Evolutionary conservation across 306 rosid genomes (phyloP).

Genomic region (Lathyrus sativus): DNA sequence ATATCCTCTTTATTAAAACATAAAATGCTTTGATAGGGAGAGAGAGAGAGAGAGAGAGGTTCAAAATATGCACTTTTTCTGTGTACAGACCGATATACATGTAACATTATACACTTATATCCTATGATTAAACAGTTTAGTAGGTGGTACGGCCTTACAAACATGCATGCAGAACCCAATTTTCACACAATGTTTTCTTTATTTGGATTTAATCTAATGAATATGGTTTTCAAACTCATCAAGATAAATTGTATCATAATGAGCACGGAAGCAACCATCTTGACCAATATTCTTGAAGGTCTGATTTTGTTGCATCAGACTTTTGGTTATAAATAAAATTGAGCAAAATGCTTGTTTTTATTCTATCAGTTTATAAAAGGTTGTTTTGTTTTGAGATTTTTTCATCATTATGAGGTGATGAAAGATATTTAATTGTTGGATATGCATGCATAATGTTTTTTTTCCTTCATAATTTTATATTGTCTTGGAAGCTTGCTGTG

Average conservation of each 20-base stretch:
- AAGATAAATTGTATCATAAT: not conserved
- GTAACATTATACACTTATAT: not conserved
- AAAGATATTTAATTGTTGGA: constrained; percentile 19
- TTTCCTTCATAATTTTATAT: constrained; percentile 22
- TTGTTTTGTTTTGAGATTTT: constrained; percentile 10
- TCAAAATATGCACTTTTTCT: not conserved
- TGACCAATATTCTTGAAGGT: constrained; percentile 25
- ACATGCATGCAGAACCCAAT: constrained; percentile 6
- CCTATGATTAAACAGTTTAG: constrained; percentile 8
- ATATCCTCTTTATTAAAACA: constrained; percentile 8
- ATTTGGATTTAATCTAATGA: constrained; percentile 5
- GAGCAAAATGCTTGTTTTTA: constrained; percentile 15
- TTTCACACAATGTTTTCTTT: constrained; percentile 9
- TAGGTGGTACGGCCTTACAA: constrained; percentile 1
- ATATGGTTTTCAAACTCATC: constrained; percentile 16
- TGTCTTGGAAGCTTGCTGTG: constrained; percentile 24
- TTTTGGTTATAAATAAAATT: not conserved
- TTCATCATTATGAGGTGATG: constrained; percentile 25
- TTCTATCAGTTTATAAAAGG: not conserved
- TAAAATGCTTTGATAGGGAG: constrained; percentile 9
- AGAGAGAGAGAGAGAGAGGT: not conserved
- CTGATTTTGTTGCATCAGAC: constrained; percentile 5
- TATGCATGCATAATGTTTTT: constrained; percentile 23
- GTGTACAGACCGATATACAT: not conserved
- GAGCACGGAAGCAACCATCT: not conserved